Percentiles rank a stretch among this genome's conserved stretches.
Conservation (phyloP, 2,329 filamentous ascomycete genomes). For the Cryoendolithus antarcticus region DNA sequence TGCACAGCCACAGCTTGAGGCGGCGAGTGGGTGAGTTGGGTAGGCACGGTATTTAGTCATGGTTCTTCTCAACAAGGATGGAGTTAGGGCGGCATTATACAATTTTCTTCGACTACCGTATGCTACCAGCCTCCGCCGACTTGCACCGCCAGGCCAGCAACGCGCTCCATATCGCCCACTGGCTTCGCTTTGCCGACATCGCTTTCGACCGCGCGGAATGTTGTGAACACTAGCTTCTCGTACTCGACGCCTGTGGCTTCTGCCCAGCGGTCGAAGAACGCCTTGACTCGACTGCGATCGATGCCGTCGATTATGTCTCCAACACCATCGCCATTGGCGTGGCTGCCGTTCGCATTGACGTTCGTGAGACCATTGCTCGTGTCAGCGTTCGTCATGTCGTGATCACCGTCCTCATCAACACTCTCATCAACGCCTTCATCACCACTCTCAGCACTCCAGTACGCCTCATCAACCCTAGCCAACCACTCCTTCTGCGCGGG, state of each 20-base stretch:
- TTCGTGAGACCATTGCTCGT: background rate
- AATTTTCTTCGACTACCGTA: too few species aligned
- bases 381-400: conserved; percentile 6
- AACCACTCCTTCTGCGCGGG: conserved; percentile 82
- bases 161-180: conserved; percentile 59
- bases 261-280: conserved; percentile 66
- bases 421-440: conserved; percentile 7
- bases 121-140: conserved; percentile 64
- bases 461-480: conserved; percentile 52
- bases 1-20: too few species aligned
- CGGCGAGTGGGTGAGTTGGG: too few species aligned
- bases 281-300: conserved; percentile 52
- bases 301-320: conserved; percentile 35
- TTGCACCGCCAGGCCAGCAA: conserved; percentile 78
- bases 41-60: too few species aligned
- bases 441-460: conserved; percentile 21
- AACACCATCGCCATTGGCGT: conserved; percentile 1
- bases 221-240: conserved; percentile 68
- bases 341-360: conserved; percentile 1
- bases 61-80: too few species aligned
- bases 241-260: conserved; percentile 55
- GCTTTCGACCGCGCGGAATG: conserved; percentile 83
- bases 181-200: conserved; percentile 73
- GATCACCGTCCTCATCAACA: conserved; percentile 7
- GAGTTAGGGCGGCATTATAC: too few species aligned